Percentiles rank a stretch among this genome's conserved stretches.
Conservation (phyloP, 2,329 filamentous ascomycete species). For the Aspergillus sp. region DNA sequence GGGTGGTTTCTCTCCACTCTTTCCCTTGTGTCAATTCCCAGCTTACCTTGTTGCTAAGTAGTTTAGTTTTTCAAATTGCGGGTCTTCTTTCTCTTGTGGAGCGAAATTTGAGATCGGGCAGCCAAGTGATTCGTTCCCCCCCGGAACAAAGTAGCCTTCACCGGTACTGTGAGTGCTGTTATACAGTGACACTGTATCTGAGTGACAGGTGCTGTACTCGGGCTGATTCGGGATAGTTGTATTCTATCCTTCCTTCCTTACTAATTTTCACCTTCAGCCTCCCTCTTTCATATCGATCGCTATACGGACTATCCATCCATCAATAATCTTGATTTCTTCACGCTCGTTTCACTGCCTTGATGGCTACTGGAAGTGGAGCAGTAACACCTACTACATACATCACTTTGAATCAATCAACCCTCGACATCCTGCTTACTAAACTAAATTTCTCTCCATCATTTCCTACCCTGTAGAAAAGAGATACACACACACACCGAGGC, state of each 20-base stretch:
- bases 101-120: slow-evolving; percentile 14
- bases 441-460: not conserved
- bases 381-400: not conserved
- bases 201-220: slow-evolving; percentile 20
- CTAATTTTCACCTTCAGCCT: not conserved
- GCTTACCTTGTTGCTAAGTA: not conserved
- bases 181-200: slow-evolving; percentile 15
- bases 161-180: slow-evolving; percentile 13
- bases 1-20: not conserved
- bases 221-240: slow-evolving; percentile 10
- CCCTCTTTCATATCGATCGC: too few relatives aligned
- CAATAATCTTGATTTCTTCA: not conserved
- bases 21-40: slow-evolving; percentile 6
- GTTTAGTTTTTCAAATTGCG: not conserved
- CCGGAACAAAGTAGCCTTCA: slow-evolving; percentile 4
- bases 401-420: not conserved
- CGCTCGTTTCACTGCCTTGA: not conserved
- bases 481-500: not conserved
- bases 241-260: not conserved
- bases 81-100: slow-evolving; percentile 1
- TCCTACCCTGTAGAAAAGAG: not conserved
- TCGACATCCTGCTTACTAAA: not conserved
- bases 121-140: slow-evolving; percentile 13
- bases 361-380: not conserved
- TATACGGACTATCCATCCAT: not conserved